Conservation (phyloP, 2,329 filamentous ascomycete species). For the Epichloe typhina region DNA sequence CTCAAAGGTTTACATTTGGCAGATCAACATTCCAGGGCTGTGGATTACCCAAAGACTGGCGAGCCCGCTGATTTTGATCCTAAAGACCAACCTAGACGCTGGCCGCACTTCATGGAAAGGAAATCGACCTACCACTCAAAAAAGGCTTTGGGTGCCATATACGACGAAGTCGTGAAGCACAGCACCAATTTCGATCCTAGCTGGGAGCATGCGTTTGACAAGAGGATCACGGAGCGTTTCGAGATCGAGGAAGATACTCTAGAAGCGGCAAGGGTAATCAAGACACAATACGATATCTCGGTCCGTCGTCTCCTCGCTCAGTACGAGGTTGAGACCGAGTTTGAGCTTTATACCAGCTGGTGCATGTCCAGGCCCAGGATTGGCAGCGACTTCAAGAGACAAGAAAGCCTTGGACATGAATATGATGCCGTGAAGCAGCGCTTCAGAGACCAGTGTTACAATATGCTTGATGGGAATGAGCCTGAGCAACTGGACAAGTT, state of each 20-base stretch:
- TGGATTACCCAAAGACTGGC: constrained; percentile 91
- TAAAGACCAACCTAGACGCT: constrained; percentile 46
- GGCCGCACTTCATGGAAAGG: constrained; percentile 85
- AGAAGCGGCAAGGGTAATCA: constrained; percentile 49
- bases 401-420: constrained; percentile 67
- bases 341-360: constrained; percentile 84
- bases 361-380: constrained; percentile 61
- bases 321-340: constrained; percentile 72
- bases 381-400: constrained; percentile 69
- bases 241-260: constrained; percentile 41
- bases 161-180: constrained; percentile 50
- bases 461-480: constrained; percentile 47
- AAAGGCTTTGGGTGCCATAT: constrained; percentile 68
- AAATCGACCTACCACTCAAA: constrained; percentile 49
- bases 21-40: constrained; percentile 72
- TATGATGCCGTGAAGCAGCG: constrained; percentile 51
- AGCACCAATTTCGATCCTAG: constrained; percentile 56
- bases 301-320: constrained; percentile 75
- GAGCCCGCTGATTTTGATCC: constrained; percentile 55
- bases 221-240: constrained; percentile 55
- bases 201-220: constrained; percentile 63
- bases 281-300: constrained; percentile 62
- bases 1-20: constrained; percentile 54
- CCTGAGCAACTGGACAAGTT: constrained; percentile 53
- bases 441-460: constrained; percentile 54